phyloP scores from a whole-genome alignment of 352 stramenopile species.

The Elongisporangium prolatum region DNA sequence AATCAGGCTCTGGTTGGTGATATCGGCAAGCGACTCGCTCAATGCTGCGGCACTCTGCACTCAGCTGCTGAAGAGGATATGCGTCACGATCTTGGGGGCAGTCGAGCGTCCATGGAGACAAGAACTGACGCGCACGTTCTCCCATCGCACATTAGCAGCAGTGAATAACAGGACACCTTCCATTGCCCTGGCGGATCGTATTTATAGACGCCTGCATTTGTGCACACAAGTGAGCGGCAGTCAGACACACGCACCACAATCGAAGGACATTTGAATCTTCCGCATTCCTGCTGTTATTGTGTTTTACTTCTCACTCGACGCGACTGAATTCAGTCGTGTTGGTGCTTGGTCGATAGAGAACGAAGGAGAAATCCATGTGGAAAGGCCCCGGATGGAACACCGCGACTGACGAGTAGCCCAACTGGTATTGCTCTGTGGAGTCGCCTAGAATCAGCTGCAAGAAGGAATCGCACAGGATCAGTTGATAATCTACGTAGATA shows the following conservation, averaged over 20 bases:
- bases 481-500: background rate
- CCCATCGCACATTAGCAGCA: background rate
- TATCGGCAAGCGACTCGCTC: background rate
- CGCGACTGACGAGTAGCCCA: conserved; percentile 75
- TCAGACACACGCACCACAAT: background rate
- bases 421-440: conserved; percentile 77
- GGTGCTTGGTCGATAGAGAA: conserved; percentile 79
- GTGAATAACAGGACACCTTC: background rate
- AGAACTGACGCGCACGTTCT: background rate
- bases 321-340: conserved; percentile 83
- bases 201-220: background rate
- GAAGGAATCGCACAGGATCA: background rate
- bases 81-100: background rate
- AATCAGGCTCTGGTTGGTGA: background rate
- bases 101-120: background rate
- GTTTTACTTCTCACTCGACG: conserved; percentile 41
- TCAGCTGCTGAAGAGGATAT: background rate
- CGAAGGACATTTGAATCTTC: background rate
- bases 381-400: conserved; percentile 82
- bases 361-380: conserved; percentile 83
- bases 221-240: background rate
- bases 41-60: background rate
- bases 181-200: background rate
- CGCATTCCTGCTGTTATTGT: background rate
- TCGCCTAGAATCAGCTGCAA: conserved; percentile 72